Conservation (phyloP, 2,329 filamentous ascomycete genomes). For the Zopfia rhizophila region DNA sequence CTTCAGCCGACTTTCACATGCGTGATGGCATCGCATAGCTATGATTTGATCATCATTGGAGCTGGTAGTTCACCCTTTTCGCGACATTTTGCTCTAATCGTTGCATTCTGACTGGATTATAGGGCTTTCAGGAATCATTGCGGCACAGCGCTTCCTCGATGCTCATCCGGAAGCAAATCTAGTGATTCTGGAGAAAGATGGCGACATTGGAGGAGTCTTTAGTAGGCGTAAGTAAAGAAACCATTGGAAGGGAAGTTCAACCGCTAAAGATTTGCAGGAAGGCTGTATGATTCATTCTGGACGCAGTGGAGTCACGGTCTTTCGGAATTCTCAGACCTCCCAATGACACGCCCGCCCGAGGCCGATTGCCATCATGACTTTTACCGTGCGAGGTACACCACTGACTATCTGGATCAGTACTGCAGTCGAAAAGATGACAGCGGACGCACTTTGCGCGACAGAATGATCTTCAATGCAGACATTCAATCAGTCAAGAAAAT, state of each 20-base stretch:
- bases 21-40: too few species aligned
- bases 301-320: conserved; percentile 28
- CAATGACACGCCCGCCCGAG: conserved; percentile 24
- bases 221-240: conserved; percentile 20
- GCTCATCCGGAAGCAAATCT: conserved; percentile 20
- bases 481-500: conserved; percentile 18
- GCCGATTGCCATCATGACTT: conserved; percentile 24
- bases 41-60: too few species aligned
- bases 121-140: conserved; percentile 28
- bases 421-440: conserved; percentile 3
- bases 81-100: too few species aligned
- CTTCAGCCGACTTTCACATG: too few species aligned
- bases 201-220: conserved; percentile 27
- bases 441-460: conserved; percentile 13
- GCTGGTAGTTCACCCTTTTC: too few species aligned
- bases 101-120: too few species aligned
- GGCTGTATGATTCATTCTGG: conserved; percentile 24
- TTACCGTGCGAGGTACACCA: conserved; percentile 25
- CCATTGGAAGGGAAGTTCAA: too few species aligned
- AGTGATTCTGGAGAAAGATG: conserved; percentile 22
- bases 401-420: conserved; percentile 29
- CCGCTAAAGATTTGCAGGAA: conserved; percentile 1
- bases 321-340: conserved; percentile 26
- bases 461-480: conserved; percentile 19
- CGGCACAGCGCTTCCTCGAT: conserved; percentile 23